A percentile compares a stretch with the other conserved stretches of the same genome.
Evolutionary conservation across 73 alveolate species (phyloP).

Genomic region (Tetrahymena thermophila): DNA sequence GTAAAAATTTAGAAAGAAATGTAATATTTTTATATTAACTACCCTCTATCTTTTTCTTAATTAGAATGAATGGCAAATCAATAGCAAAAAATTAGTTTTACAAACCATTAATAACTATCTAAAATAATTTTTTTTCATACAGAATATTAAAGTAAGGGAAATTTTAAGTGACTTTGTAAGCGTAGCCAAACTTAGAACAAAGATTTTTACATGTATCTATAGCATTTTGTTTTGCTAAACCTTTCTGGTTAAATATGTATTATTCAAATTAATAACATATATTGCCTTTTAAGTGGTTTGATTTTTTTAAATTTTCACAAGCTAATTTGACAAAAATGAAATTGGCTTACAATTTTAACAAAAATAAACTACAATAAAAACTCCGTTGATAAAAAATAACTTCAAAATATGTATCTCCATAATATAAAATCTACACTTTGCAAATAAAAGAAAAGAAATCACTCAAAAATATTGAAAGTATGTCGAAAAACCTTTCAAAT

Average conservation of each 20-base stretch:
- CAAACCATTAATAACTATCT: not conserved
- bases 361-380: not conserved
- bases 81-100: not conserved
- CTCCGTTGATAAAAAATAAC: not conserved
- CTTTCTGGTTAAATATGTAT: not conserved
- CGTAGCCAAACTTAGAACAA: not conserved
- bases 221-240: not conserved
- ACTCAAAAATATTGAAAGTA: no score
- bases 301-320: not conserved
- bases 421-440: no score
- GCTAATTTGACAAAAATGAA: not conserved
- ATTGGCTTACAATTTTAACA: not conserved
- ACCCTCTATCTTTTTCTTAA: not conserved
- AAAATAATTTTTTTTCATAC: not conserved
- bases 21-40: no score
- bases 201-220: not conserved
- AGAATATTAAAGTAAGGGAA: not conserved
- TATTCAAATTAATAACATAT: not conserved
- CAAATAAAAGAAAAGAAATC: not conserved
- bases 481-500: not conserved
- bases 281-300: not conserved
- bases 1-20: not conserved
- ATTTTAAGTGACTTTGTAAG: not conserved
- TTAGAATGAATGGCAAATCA: not conserved
- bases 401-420: not conserved